phyloP scores from a whole-genome alignment of 148 eudicot genomes.

The Mesembryanthemum crystallinum region DNA sequence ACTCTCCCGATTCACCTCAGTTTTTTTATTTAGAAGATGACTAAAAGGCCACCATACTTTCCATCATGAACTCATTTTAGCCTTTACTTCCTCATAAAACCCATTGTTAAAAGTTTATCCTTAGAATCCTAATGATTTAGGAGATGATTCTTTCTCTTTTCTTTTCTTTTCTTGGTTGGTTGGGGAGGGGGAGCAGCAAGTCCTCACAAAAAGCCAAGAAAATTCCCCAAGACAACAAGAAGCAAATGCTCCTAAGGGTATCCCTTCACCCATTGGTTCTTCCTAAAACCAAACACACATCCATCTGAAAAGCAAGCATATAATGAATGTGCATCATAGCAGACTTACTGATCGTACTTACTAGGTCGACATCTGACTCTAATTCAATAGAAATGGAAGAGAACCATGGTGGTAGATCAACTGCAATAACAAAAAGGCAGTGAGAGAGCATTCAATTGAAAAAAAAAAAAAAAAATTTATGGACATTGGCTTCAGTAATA shows the following conservation, averaged over 20 bases:
- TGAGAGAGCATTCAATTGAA: neutral
- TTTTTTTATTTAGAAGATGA: neutral
- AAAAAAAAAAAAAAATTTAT: neutral
- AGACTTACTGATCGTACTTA: conserved; percentile 48
- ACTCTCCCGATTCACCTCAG: neutral
- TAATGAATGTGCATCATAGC: conserved; percentile 7
- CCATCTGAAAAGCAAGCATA: conserved; percentile 4
- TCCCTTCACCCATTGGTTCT: neutral
- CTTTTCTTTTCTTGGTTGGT: neutral
- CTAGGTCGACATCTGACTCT: conserved; percentile 78
- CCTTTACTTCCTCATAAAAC: neutral
- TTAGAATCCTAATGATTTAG: neutral
- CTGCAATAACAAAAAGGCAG: conserved; percentile 45
- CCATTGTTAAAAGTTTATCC: conserved; percentile 5
- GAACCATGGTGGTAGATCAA: conserved; percentile 88
- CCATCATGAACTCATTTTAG: neutral
- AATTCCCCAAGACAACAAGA: neutral
- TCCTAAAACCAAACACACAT: conserved; percentile 3
- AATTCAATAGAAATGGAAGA: conserved; percentile 64
- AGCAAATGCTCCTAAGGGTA: neutral
- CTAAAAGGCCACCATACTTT: neutral
- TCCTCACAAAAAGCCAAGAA: neutral
- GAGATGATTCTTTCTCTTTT: neutral
- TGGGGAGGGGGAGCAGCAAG: neutral
- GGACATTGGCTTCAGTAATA: neutral